phyloP scores from a whole-genome alignment of 257 asterid genomes.

The Nicotiana attenuata region DNA sequence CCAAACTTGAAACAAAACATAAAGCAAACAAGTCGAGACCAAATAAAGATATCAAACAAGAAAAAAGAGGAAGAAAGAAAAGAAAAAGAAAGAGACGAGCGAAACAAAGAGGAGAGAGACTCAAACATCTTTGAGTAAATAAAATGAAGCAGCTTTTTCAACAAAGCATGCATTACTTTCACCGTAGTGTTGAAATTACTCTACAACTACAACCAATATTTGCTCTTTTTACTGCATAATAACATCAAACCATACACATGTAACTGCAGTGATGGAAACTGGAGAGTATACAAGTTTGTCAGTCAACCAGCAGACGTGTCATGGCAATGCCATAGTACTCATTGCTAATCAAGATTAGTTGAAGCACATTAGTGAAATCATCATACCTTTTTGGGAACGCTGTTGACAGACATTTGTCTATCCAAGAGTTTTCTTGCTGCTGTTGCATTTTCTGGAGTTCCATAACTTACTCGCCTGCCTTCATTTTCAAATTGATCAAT shows the following conservation, averaged over 20 bases:
- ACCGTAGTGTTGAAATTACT: too few relatives aligned
- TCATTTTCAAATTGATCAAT: slow-evolving; percentile 79
- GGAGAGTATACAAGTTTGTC: not conserved
- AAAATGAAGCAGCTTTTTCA: too few relatives aligned
- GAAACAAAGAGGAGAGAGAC: too few relatives aligned
- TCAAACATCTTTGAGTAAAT: too few relatives aligned
- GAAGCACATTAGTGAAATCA: slow-evolving; percentile 5
- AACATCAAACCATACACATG: not conserved
- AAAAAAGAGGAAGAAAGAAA: too few relatives aligned
- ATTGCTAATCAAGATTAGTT: not conserved
- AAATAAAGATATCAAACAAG: too few relatives aligned
- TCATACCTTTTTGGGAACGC: slow-evolving; percentile 89
- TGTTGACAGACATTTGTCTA: slow-evolving; percentile 91
- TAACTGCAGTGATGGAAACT: not conserved
- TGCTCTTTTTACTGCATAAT: too few relatives aligned
- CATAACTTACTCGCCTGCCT: slow-evolving; percentile 92
- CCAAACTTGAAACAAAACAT: too few relatives aligned
- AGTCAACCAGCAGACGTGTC: not conserved
- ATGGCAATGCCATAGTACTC: not conserved
- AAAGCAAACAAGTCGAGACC: too few relatives aligned
- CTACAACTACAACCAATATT: too few relatives aligned
- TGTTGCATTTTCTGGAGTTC: slow-evolving; percentile 95
- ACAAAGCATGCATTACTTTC: too few relatives aligned
- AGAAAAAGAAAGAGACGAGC: too few relatives aligned
- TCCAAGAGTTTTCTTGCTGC: slow-evolving; percentile 98